Conservation (phyloP, 1,284 basidiomycete species). For the Moesziomyces aphidis region DNA sequence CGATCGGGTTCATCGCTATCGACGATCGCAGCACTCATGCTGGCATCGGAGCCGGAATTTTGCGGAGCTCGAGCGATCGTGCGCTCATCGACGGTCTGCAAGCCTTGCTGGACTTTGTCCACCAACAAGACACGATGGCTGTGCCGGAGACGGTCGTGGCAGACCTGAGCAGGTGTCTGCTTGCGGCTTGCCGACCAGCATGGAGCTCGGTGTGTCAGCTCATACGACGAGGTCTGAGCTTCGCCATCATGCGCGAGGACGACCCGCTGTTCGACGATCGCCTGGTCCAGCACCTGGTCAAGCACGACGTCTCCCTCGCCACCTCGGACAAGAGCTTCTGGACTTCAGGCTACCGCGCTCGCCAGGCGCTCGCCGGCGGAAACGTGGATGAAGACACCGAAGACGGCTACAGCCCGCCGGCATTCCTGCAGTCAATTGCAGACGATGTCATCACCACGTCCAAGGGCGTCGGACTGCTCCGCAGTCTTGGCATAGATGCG, state of each 20-base stretch:
- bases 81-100: slow-evolving; percentile 44
- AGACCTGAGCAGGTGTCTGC: slow-evolving; percentile 37
- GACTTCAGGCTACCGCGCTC: slow-evolving; percentile 21
- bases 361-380: not conserved
- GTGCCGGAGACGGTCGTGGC: slow-evolving; percentile 12
- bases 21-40: not conserved
- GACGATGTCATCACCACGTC: slow-evolving; percentile 34
- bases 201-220: slow-evolving; percentile 34
- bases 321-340: slow-evolving; percentile 38
- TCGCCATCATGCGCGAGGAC: slow-evolving; percentile 28
- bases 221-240: slow-evolving; percentile 37
- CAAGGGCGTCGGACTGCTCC: slow-evolving; percentile 45
- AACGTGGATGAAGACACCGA: slow-evolving; percentile 5
- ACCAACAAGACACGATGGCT: slow-evolving; percentile 18
- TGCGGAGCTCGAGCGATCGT: slow-evolving; percentile 24
- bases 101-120: slow-evolving; percentile 35
- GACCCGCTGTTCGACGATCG: slow-evolving; percentile 37
- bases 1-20: slow-evolving; percentile 18
- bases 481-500: slow-evolving; percentile 46
- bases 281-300: slow-evolving; percentile 31
- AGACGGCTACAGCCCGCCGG: slow-evolving; percentile 28
- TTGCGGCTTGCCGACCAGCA: slow-evolving; percentile 33
- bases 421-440: slow-evolving; percentile 35
- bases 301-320: slow-evolving; percentile 19
- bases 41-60: not conserved